Conservation (phyloP, 2,329 filamentous ascomycete genomes). For the Paracorniculantispora psalliotae region DNA sequence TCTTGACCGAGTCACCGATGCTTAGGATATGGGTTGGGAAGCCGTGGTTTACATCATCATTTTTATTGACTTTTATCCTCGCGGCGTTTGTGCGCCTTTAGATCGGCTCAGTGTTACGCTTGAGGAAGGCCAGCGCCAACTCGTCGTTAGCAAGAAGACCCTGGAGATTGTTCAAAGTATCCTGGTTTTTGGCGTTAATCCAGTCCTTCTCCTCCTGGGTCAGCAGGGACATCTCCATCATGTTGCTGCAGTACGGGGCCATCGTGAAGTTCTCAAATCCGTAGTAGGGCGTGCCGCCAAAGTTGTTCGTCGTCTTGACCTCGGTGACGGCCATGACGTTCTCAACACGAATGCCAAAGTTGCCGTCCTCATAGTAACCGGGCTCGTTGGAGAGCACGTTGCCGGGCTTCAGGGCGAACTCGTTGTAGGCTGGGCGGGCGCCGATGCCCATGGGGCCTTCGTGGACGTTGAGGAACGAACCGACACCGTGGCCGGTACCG, state of each 20-base stretch:
- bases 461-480: slow-evolving; percentile 93
- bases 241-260: slow-evolving; percentile 86
- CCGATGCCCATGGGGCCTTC: slow-evolving; percentile 96
- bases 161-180: slow-evolving; percentile 78
- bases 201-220: slow-evolving; percentile 72
- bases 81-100: slow-evolving; percentile 48
- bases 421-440: slow-evolving; percentile 83
- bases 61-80: slow-evolving; percentile 67
- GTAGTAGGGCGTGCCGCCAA: slow-evolving; percentile 89
- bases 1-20: slow-evolving; percentile 34
- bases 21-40: slow-evolving; percentile 50
- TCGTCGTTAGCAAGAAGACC: slow-evolving; percentile 69
- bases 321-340: slow-evolving; percentile 91
- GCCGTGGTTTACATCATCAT: slow-evolving; percentile 62
- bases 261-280: slow-evolving; percentile 97
- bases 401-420: slow-evolving; percentile 82
- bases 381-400: slow-evolving; percentile 97
- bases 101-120: slow-evolving; percentile 70
- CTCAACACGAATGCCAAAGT: slow-evolving; percentile 93
- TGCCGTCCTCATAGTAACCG: slow-evolving; percentile 93
- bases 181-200: slow-evolving; percentile 79
- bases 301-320: slow-evolving; percentile 78
- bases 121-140: slow-evolving; percentile 71
- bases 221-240: slow-evolving; percentile 72
- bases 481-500: slow-evolving; percentile 92